phyloP scores from a whole-genome alignment of 805 yeast genomes.

The Pichia deserticola region DNA sequence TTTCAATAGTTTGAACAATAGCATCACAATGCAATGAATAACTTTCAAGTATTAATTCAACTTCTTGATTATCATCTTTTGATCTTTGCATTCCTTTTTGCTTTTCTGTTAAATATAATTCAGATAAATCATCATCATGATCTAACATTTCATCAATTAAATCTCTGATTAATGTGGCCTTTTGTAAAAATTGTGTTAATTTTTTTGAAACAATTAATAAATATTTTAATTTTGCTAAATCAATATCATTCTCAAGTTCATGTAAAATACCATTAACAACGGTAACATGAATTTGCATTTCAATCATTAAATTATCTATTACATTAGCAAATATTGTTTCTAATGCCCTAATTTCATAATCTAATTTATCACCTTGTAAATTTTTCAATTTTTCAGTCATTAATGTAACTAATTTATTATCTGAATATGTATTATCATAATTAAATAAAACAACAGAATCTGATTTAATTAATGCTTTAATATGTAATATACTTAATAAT shows the following conservation, averaged over 20 bases:
- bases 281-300: slow-evolving; percentile 76
- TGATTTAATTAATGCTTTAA: slow-evolving; percentile 45
- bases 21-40: slow-evolving; percentile 90
- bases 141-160: slow-evolving; percentile 79
- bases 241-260: slow-evolving; percentile 78
- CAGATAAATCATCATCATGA: slow-evolving; percentile 81
- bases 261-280: slow-evolving; percentile 64
- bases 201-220: slow-evolving; percentile 80
- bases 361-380: slow-evolving; percentile 36
- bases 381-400: slow-evolving; percentile 33
- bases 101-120: slow-evolving; percentile 67
- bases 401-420: slow-evolving; percentile 37
- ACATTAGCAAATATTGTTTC: slow-evolving; percentile 83
- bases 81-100: slow-evolving; percentile 36
- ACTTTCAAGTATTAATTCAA: slow-evolving; percentile 83
- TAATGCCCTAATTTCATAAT: slow-evolving; percentile 86
- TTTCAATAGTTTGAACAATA: slow-evolving; percentile 83
- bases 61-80: slow-evolving; percentile 71
- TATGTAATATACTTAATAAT: slow-evolving; percentile 40
- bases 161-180: slow-evolving; percentile 74
- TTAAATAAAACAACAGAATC: slow-evolving; percentile 46
- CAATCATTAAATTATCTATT: slow-evolving; percentile 69
- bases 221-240: slow-evolving; percentile 69
- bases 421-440: slow-evolving; percentile 39
- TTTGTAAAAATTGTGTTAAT: slow-evolving; percentile 75